Evolutionary conservation across 2,329 filamentous ascomycete species (phyloP).

Genomic region (Dendrostoma leiphaemia): DNA sequence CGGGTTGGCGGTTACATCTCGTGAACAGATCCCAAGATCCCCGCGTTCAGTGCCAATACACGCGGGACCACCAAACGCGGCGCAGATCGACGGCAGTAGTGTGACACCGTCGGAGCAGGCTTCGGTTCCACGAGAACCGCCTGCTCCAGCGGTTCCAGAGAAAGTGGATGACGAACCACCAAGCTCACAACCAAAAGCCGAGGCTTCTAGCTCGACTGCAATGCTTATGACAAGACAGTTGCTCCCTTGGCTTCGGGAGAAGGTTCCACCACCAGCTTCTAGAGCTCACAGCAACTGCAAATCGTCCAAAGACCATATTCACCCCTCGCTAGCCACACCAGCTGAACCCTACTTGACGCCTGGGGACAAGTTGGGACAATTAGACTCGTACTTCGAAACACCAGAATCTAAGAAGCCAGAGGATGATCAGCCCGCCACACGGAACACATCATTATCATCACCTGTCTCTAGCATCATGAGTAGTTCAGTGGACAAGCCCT

Average conservation of each 20-base stretch:
- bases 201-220: background rate
- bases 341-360: conserved; percentile 15
- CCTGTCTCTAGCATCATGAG: background rate
- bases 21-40: conserved; percentile 34
- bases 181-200: background rate
- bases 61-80: too few species aligned
- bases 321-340: conserved; percentile 12
- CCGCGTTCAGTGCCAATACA: too few species aligned
- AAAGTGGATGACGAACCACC: background rate
- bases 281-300: conserved; percentile 6
- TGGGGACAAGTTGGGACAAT: conserved; percentile 8
- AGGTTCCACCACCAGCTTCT: background rate
- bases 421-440: background rate
- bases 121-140: background rate
- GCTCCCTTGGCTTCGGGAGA: conserved; percentile 15
- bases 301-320: conserved; percentile 12
- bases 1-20: conserved; percentile 56
- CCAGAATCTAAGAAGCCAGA: background rate
- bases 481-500: background rate
- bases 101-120: conserved; percentile 14
- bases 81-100: conserved; percentile 16
- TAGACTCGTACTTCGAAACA: conserved; percentile 17
- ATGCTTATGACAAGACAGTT: conserved; percentile 1
- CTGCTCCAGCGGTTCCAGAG: background rate
- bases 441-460: background rate